Base-by-base conservation (phyloP, 441 rosid species). In the Pelargonium fulgidum region DNA sequence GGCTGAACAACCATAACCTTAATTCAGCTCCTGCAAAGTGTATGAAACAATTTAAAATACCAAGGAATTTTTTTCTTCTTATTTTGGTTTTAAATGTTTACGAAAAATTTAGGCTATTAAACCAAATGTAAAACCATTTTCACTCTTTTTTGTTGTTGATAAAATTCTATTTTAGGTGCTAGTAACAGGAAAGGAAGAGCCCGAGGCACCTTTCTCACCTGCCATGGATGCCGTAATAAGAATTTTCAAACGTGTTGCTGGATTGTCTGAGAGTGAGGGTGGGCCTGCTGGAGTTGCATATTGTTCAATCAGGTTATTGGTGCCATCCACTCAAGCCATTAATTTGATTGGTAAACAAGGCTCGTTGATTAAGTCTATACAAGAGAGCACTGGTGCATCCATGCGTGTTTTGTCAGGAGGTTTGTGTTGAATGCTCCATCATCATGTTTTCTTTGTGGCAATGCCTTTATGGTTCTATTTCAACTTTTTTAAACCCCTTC, bases 311-410 rank as follows among this genome's bases (percentile, higher is more conserved):
- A 79, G 85, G 69, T 78, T 91, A 59, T 70, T 93, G 84, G 96
- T 88, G 75, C 90, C 96, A 7, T 86, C 91, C 56, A 75, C 94
- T 0, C 98, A 93, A 75, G 98, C 96, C 0, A 91, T 89, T n/a
- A 87, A 82, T 78, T 80, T 93, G 59, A 93, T 93, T 29, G 97
- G 98, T 64, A 93, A 88, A 79, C 94, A 91, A 72, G 98, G 97
- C 12, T 87, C 90, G 8, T 69, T 79, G 47, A 89, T 93, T 52
- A 93, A 85, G 70, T 93, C 91, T 2, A 86, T 93, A 33, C 92
- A 90, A 66, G 91, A 93, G 80, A 83, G 71, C 69, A 80, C 91
- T 69, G 88, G 92, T 71, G 94, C 94, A 45, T 77, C 84, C 29
- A 88, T 91, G 64, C 85, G 96, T 44, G 86, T 93, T 61, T 80